A percentile compares a stretch with the other conserved stretches of the same genome.
Conservation (phyloP, 352 stramenopile species). For the Phytopythium litorale region DNA sequence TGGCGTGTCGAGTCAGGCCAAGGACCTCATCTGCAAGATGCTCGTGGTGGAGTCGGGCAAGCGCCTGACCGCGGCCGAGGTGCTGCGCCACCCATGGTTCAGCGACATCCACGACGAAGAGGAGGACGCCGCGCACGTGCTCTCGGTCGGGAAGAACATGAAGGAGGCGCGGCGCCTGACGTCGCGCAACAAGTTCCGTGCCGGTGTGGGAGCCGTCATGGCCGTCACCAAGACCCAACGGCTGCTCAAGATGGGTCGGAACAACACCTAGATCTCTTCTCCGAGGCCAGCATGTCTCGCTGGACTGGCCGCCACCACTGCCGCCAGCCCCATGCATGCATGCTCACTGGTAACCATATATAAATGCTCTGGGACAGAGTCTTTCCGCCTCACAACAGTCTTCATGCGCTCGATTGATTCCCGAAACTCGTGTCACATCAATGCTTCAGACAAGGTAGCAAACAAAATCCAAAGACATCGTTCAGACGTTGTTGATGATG, state of each 20-base stretch:
- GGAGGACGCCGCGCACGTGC: conserved; percentile 31
- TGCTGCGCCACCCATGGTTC: conserved; percentile 74
- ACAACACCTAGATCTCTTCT: background rate
- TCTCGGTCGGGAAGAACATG: conserved; percentile 71
- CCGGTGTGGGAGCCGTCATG: conserved; percentile 61
- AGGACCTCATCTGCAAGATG: conserved; percentile 93
- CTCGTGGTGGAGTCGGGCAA: conserved; percentile 87
- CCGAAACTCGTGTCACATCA: too few relatives aligned
- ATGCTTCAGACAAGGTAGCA: too few relatives aligned
- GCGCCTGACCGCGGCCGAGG: conserved; percentile 67
- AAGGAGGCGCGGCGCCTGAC: conserved; percentile 54
- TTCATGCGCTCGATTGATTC: too few relatives aligned
- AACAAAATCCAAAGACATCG: too few relatives aligned
- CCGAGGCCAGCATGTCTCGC: too few relatives aligned
- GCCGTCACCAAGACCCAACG: conserved; percentile 79
- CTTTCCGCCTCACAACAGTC: too few relatives aligned
- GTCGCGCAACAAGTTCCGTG: conserved; percentile 67
- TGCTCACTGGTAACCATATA: too few relatives aligned
- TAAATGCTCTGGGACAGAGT: too few relatives aligned
- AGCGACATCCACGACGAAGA: conserved; percentile 61
- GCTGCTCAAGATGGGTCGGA: conserved; percentile 28
- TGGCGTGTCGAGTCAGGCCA: conserved; percentile 85
- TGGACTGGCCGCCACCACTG: too few relatives aligned
- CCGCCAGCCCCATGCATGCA: too few relatives aligned
- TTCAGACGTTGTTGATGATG: background rate